Percentiles rank a stretch among this genome's conserved stretches.
Conservation (phyloP, 1,284 basidiomycete genomes). For the Phylloboletellus chloephorus region DNA sequence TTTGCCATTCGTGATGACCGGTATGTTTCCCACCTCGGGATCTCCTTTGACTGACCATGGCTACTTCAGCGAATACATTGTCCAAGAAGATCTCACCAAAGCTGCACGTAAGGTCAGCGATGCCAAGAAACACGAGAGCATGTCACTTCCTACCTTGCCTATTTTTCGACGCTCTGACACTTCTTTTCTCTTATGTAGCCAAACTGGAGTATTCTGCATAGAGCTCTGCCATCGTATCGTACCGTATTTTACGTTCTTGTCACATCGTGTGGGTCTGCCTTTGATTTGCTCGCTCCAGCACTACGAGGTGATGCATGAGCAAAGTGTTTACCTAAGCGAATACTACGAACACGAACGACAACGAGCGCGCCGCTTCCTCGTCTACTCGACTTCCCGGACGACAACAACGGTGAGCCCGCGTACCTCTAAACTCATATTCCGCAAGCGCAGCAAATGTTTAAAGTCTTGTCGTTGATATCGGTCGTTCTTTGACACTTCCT, state of each 20-base stretch:
- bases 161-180: constrained; percentile 5
- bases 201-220: constrained; percentile 57
- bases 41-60: constrained; percentile 2
- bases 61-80: constrained; percentile 70
- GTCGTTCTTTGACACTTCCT: constrained; percentile 2
- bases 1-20: constrained; percentile 96
- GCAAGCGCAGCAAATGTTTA: constrained; percentile 3
- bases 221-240: constrained; percentile 18
- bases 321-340: constrained; percentile 22
- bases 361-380: not conserved
- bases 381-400: not conserved
- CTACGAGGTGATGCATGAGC: not conserved
- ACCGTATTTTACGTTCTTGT: constrained; percentile 12
- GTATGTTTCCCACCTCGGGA: constrained; percentile 34
- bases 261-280: too few species aligned
- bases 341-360: not conserved
- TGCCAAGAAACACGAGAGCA: constrained; percentile 93
- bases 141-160: constrained; percentile 29
- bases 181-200: constrained; percentile 33
- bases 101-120: constrained; percentile 96
- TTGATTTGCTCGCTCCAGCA: not conserved
- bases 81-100: constrained; percentile 95
- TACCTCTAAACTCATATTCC: constrained; percentile 2
- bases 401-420: constrained; percentile 15
- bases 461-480: constrained; percentile 9